Evolutionary conservation across 805 yeast genomes (phyloP).

Genomic region (Candida pseudofarinosa): DNA sequence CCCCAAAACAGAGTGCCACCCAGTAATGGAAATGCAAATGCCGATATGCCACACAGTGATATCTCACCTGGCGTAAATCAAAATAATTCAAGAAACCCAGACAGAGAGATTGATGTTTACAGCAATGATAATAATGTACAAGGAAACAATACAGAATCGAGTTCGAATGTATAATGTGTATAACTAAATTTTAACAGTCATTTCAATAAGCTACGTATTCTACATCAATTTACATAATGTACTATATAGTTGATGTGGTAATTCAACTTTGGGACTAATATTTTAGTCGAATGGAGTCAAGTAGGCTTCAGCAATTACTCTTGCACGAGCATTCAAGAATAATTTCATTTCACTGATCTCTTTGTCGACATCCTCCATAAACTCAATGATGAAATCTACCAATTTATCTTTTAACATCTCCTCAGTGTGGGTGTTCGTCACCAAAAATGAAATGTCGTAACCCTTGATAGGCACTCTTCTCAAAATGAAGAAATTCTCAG

Average conservation of each 20-base stretch:
- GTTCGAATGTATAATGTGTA: neutral
- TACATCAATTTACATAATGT: neutral
- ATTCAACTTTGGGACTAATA: no score
- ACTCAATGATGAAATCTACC: conserved; percentile 94
- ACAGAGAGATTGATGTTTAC: neutral
- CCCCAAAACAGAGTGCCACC: neutral
- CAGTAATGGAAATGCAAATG: neutral
- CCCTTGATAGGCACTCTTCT: conserved; percentile 89
- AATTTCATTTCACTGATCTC: conserved; percentile 98
- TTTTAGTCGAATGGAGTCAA: conserved; percentile 76
- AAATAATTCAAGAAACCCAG: conserved; percentile 2
- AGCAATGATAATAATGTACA: neutral
- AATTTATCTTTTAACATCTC: conserved; percentile 92
- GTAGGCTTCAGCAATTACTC: conserved; percentile 96
- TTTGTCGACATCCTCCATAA: conserved; percentile 98
- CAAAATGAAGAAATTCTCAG: conserved; percentile 87
- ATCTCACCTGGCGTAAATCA: neutral
- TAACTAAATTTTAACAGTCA: neutral
- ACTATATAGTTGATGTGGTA: neutral
- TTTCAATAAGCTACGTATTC: neutral
- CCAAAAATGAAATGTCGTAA: conserved; percentile 87
- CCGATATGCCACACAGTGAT: no score
- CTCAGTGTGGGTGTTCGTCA: conserved; percentile 93
- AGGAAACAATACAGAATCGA: neutral
- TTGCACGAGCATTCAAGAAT: conserved; percentile 93